Evolutionary conservation across 176 grass and related monocot species (phyloP).

Genomic region (Triticum turgidum): DNA sequence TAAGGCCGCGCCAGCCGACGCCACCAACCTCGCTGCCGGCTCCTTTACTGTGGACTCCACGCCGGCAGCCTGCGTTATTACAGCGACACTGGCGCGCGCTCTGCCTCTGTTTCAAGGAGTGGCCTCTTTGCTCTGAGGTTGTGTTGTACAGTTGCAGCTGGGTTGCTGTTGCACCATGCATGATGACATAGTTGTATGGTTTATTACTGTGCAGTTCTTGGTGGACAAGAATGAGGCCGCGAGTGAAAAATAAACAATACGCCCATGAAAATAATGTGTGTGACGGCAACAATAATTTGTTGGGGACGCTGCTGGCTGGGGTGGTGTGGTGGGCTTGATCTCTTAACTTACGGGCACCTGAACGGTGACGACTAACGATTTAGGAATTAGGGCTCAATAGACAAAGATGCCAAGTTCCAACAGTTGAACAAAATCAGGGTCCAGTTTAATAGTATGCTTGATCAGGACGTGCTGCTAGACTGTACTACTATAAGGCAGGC

Average conservation of each 20-base stretch:
- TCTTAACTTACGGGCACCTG: constrained; percentile 12
- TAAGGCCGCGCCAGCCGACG: background rate
- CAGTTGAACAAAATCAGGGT: background rate
- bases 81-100: background rate
- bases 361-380: background rate
- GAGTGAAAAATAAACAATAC: no score
- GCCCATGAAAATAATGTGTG: no score
- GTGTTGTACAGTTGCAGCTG: background rate
- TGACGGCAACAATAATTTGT: background rate
- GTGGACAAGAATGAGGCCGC: no score
- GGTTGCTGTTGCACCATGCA: constrained; percentile 25
- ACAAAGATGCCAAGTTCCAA: background rate
- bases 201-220: background rate
- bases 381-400: background rate
- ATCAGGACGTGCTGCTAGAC: background rate
- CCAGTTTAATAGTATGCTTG: background rate
- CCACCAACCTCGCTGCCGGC: constrained; percentile 27
- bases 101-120: background rate
- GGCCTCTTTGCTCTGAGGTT: background rate
- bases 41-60: constrained; percentile 15
- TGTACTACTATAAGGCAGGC: background rate
- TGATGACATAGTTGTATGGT: background rate
- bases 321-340: background rate
- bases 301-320: background rate
- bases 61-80: background rate